These are phyloP conservation scores for Raphanus sativus DNA, from an alignment of 345 rosid genomes.

Conservation along the genomic window DNA sequence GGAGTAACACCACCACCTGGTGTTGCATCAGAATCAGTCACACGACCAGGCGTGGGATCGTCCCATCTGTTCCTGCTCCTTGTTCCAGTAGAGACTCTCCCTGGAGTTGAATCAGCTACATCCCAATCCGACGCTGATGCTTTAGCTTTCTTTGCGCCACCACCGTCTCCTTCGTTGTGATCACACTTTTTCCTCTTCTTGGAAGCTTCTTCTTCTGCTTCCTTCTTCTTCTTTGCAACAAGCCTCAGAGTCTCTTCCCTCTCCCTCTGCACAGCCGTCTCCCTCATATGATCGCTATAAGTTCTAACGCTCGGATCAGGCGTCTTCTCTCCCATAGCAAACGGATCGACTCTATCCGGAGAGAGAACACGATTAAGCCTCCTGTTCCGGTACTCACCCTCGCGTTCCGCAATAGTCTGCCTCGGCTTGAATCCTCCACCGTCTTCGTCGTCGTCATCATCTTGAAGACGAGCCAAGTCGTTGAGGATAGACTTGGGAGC, in stretches of 20 bases:
- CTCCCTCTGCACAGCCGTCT: conserved; percentile 64
- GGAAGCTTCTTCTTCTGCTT: conserved; percentile 57
- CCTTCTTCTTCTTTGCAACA: conserved; percentile 61
- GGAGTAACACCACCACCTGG: no score
- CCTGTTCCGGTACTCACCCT: conserved; percentile 86
- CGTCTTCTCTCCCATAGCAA: conserved; percentile 89
- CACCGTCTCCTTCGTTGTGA: conserved; percentile 65
- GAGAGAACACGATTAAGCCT: conserved; percentile 79
- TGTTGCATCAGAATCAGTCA: conserved; percentile 83
- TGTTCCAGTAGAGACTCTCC: conserved; percentile 63
- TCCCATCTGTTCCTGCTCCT: conserved; percentile 96
- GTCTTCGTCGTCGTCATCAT: conserved; percentile 52
- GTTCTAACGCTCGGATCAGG: conserved; percentile 79
- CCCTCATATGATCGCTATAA: conserved; percentile 82
- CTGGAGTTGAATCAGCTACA: conserved; percentile 79
- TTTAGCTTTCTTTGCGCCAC: conserved; percentile 55
- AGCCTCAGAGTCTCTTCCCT: conserved; percentile 57
- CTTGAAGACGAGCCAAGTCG: conserved; percentile 63
- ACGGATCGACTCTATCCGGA: conserved; percentile 93
- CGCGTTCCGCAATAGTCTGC: conserved; percentile 77
- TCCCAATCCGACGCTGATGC: conserved; percentile 90
- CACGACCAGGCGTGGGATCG: conserved; percentile 91
- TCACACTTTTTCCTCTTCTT: conserved; percentile 93
- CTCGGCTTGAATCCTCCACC: conserved; percentile 59
- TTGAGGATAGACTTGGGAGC: conserved; percentile 83